phyloP scores from a whole-genome alignment of 441 rosid genomes.

The Corymbia citriodora region DNA sequence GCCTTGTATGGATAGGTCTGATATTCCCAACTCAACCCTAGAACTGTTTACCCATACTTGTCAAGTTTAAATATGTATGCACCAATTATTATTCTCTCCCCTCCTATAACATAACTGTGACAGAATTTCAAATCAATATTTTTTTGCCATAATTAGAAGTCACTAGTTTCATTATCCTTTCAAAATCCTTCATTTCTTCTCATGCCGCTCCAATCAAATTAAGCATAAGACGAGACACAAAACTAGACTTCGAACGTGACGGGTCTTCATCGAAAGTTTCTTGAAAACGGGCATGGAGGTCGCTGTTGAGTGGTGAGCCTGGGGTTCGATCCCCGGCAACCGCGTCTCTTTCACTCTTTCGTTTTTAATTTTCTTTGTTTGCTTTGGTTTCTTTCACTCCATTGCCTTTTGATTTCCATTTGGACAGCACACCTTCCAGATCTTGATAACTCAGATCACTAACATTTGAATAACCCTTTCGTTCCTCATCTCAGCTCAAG shows the following conservation, averaged over 20 bases:
- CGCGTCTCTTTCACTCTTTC: background rate
- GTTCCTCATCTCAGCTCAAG: background rate
- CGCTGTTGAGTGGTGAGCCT: background rate
- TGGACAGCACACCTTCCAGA: background rate
- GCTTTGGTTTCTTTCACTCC: background rate
- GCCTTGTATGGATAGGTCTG: background rate
- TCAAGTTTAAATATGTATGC: background rate
- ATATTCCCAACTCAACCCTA: fast-evolving
- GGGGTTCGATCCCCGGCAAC: background rate
- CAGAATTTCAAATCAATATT: background rate
- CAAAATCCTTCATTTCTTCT: background rate
- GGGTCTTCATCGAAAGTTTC: background rate
- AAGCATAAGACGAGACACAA: background rate
- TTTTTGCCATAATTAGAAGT: background rate
- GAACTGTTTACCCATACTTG: background rate
- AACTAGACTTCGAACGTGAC: background rate
- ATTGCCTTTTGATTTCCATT: background rate
- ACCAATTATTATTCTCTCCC: background rate
- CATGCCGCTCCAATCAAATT: background rate
- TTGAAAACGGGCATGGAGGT: background rate
- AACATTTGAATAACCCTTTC: background rate
- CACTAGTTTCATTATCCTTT: background rate
- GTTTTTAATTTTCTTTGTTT: background rate
- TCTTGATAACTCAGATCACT: background rate
- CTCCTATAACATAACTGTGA: background rate